Evolutionary conservation across 495 filamentous ascomycete genomes (phyloP).

Genomic region (Penicilliopsis zonata): DNA sequence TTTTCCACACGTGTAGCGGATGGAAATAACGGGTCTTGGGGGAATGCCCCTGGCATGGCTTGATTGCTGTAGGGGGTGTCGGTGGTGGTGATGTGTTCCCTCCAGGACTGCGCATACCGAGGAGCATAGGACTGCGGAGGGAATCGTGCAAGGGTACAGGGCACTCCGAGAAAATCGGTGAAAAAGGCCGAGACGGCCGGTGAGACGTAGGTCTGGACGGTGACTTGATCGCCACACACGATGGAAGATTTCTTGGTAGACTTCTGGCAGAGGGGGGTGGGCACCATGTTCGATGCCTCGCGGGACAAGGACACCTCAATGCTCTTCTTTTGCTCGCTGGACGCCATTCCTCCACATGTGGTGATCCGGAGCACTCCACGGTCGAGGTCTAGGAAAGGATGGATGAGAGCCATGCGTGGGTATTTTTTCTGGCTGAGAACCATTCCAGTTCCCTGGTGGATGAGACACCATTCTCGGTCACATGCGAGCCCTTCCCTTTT

Average conservation of each 20-base stretch:
- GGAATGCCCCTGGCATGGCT: conserved; percentile 51
- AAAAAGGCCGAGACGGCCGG: conserved; percentile 59
- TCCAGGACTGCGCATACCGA: conserved; percentile 46
- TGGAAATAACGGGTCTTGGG: conserved; percentile 36
- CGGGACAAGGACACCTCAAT: conserved; percentile 50
- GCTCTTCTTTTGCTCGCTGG: conserved; percentile 12
- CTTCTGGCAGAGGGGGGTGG: conserved; percentile 21
- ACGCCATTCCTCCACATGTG: conserved; percentile 15
- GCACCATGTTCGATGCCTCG: conserved; percentile 39
- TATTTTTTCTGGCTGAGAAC: conserved; percentile 75
- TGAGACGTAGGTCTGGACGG: conserved; percentile 54
- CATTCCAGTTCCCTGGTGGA: conserved; percentile 68
- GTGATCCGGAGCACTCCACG: conserved; percentile 40
- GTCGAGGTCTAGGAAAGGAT: conserved; percentile 55
- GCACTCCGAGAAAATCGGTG: conserved; percentile 55
- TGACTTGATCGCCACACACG: conserved; percentile 71
- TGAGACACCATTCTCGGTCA: conserved; percentile 90
- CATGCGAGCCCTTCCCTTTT: conserved; percentile 68
- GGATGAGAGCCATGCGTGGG: conserved; percentile 70
- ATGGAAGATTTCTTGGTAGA: conserved; percentile 34
- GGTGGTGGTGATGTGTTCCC: conserved; percentile 19
- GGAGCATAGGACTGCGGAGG: conserved; percentile 45
- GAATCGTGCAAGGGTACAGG: conserved; percentile 72
- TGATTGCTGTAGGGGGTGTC: no score
- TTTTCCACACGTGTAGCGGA: conserved; percentile 10